Evolutionary conservation across 1,284 basidiomycete species (phyloP).

Genomic region (Flammula alnicola): DNA sequence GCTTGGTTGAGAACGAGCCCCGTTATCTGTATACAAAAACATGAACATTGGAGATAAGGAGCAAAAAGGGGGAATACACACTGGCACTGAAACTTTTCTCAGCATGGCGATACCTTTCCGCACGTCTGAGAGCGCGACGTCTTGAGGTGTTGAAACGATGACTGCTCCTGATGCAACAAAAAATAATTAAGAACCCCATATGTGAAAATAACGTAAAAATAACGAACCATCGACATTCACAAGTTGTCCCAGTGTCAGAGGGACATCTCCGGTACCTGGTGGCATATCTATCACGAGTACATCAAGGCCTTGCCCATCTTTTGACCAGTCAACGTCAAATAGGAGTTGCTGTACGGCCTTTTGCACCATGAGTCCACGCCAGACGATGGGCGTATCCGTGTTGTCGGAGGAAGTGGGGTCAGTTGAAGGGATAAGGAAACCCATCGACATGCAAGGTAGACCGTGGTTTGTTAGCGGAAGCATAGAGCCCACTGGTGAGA

Average conservation of each 20-base stretch:
- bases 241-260: slow-evolving; percentile 90
- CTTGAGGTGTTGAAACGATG: slow-evolving; percentile 95
- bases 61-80: slow-evolving; percentile 50
- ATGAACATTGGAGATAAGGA: neutral
- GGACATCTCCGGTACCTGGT: slow-evolving; percentile 96
- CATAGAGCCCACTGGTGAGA: slow-evolving; percentile 70
- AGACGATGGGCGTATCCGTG: slow-evolving; percentile 83
- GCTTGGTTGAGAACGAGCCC: slow-evolving; percentile 93
- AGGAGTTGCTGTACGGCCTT: slow-evolving; percentile 97
- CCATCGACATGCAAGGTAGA: slow-evolving; percentile 96
- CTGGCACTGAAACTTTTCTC: slow-evolving; percentile 87
- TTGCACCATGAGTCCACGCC: slow-evolving; percentile 99
- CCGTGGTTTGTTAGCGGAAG: slow-evolving; percentile 90
- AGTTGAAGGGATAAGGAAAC: slow-evolving; percentile 71
- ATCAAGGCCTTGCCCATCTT: slow-evolving; percentile 63
- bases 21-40: slow-evolving; percentile 63
- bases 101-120: slow-evolving; percentile 95
- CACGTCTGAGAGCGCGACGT: slow-evolving; percentile 92
- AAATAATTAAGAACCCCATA: neutral
- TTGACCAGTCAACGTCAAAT: slow-evolving; percentile 94
- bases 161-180: slow-evolving; percentile 66
- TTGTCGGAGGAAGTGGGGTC: slow-evolving; percentile 33
- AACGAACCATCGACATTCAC: slow-evolving; percentile 82
- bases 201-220: neutral
- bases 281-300: slow-evolving; percentile 96